These are phyloP conservation scores for Nissolia schottii DNA, from an alignment of 306 rosid genomes.

Conservation along the genomic window DNA sequence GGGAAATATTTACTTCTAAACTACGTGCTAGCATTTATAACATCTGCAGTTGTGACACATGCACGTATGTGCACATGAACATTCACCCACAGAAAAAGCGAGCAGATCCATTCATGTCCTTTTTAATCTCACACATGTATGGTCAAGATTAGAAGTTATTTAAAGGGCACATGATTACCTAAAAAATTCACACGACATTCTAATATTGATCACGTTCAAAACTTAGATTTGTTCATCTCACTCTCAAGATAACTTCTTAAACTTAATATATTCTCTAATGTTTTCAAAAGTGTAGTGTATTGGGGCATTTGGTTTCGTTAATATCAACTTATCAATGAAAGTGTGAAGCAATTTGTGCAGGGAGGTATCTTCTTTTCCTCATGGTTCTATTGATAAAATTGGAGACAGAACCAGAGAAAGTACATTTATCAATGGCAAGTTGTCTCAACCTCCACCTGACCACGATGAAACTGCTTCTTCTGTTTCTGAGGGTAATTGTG, in stretches of 20 bases:
- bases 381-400: conserved; percentile 30
- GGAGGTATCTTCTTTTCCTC: conserved; percentile 37
- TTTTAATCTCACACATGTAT: neutral
- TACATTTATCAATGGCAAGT: conserved; percentile 28
- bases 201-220: neutral
- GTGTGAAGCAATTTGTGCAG: conserved; percentile 41
- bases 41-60: neutral
- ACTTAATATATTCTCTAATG: neutral
- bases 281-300: neutral
- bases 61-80: neutral
- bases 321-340: conserved; percentile 9
- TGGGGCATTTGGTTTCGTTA: neutral
- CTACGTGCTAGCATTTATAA: neutral
- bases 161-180: neutral
- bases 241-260: neutral
- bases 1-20: neutral
- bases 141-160: neutral
- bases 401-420: conserved; percentile 25
- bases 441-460: conserved; percentile 31
- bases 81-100: neutral
- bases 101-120: neutral
- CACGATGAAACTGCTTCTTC: conserved; percentile 39
- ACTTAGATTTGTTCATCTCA: neutral
- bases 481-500: conserved; percentile 46
- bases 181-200: neutral